phyloP scores from a whole-genome alignment of 2,329 filamentous ascomycete species.

The Atkinsonella texensis region DNA sequence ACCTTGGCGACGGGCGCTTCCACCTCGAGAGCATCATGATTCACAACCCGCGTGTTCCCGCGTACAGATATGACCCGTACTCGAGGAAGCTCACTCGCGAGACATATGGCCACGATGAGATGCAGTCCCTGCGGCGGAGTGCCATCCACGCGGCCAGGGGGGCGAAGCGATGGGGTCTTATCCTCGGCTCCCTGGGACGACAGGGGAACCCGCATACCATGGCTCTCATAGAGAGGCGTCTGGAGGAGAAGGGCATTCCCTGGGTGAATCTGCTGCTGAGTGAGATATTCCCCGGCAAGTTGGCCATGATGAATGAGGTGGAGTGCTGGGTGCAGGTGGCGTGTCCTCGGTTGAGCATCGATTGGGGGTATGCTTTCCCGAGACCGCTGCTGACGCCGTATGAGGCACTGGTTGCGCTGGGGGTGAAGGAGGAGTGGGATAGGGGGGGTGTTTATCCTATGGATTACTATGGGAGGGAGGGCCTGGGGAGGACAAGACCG shows the following conservation, averaged over 20 bases:
- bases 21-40: conserved; percentile 99
- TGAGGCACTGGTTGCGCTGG: conserved; percentile 84
- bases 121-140: conserved; percentile 65
- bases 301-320: conserved; percentile 86
- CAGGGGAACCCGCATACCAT: conserved; percentile 95
- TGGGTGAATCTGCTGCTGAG: conserved; percentile 78
- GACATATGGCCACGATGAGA: conserved; percentile 81
- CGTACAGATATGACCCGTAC: conserved; percentile 96
- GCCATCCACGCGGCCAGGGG: conserved; percentile 66
- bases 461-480: conserved; percentile 95
- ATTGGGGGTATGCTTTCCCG: conserved; percentile 96
- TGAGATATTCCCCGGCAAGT: conserved; percentile 93
- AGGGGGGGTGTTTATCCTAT: conserved; percentile 63
- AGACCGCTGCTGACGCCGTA: conserved; percentile 84
- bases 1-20: conserved; percentile 85
- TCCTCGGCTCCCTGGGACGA: conserved; percentile 80
- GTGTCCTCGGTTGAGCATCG: conserved; percentile 91
- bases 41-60: conserved; percentile 81
- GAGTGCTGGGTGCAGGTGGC: conserved; percentile 98
- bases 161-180: conserved; percentile 87
- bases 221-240: conserved; percentile 67
- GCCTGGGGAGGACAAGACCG: conserved; percentile 66
- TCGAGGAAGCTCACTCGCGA: conserved; percentile 84
- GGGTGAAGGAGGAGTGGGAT: conserved; percentile 64
- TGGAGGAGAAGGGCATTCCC: conserved; percentile 60